A percentile compares a stretch with the other conserved stretches of the same genome.
phyloP scores from a whole-genome alignment of 2,329 filamentous ascomycete genomes.

The Epichloe glyceriae region DNA sequence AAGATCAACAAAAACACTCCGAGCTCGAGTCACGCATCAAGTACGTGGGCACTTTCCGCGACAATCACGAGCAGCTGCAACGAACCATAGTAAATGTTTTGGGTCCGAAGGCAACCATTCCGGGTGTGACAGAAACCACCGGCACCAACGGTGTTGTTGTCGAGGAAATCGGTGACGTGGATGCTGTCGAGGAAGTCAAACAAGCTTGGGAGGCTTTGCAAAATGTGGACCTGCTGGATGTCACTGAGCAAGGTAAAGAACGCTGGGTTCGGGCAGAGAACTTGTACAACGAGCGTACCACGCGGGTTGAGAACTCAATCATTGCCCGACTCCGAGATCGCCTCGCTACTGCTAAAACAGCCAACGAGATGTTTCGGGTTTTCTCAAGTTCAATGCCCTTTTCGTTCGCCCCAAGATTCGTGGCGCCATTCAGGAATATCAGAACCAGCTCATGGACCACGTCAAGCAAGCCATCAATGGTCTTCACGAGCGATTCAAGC shows the following conservation, averaged over 20 bases:
- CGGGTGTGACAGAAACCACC: conserved; percentile 37
- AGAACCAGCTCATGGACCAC: conserved; percentile 94
- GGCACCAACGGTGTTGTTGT: conserved; percentile 55
- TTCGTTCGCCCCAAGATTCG: conserved; percentile 98
- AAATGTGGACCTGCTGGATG: conserved; percentile 90
- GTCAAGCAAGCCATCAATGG: conserved; percentile 92
- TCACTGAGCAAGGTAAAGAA: conserved; percentile 77
- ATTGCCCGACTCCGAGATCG: conserved; percentile 88
- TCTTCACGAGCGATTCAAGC: conserved; percentile 94
- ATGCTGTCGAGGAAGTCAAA: conserved; percentile 90
- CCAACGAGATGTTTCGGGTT: conserved; percentile 99
- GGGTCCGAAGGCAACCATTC: conserved; percentile 54
- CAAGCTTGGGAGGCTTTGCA: conserved; percentile 90
- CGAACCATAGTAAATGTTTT: conserved; percentile 95
- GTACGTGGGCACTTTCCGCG: conserved; percentile 88
- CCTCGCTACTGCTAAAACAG: conserved; percentile 87
- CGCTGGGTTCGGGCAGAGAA: conserved; percentile 90
- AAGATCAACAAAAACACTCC: conserved; percentile 83
- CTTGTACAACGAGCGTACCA: conserved; percentile 93
- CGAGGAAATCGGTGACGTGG: conserved; percentile 92
- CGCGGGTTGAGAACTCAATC: conserved; percentile 96
- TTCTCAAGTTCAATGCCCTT: conserved; percentile 98
- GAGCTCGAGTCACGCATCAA: conserved; percentile 83
- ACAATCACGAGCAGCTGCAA: conserved; percentile 95
- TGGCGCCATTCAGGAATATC: conserved; percentile 94